Base-by-base conservation (phyloP, 2,329 filamentous ascomycete genomes). In the Xylariaceae sp. region DNA sequence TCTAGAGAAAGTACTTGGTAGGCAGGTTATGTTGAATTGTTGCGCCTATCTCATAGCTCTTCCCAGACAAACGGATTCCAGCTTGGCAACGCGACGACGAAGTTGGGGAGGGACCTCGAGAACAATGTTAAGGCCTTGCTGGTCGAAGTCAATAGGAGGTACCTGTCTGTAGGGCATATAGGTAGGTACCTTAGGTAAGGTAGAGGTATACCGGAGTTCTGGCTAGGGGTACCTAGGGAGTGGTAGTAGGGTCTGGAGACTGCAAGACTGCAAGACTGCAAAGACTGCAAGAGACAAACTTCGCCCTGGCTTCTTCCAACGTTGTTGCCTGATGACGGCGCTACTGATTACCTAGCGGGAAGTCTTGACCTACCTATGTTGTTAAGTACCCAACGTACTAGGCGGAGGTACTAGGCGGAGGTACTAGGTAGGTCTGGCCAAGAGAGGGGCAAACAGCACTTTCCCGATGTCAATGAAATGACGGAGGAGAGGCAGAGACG, bases 401-500 rank as follows among this genome's bases (percentile, higher is more conserved):
- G 26, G 41, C 41, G 41, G 41, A 46, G 48, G 29, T n/a, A n/a
- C n/a, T n/a, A n/a, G n/a, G n/a, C n/a, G 4, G 4, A 19, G 39
- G 40, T n/a, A 33, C 40, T 39, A 41, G 37, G 44, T 55, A 4
- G 28, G 52, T 37, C 44, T 41, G 29, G 52, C 52, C 52, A 55
- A 51, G 46, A 56, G 56, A 56, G 56, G 47, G 52, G 56, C 46
- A 48, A 9, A 28, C n/a, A n/a, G n/a, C n/a, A n/a, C n/a, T n/a
- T n/a, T n/a, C n/a, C n/a, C n/a, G n/a, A n/a, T n/a, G n/a, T n/a
- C n/a, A n/a, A n/a, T n/a, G n/a, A n/a, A n/a, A n/a, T n/a, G n/a
- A n/a, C n/a, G n/a, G n/a, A n/a, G n/a, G n/a, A n/a, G n/a, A n/a
- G n/a, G n/a, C n/a, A n/a, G n/a, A n/a, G n/a, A n/a, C n/a, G n/a